Evolutionary conservation across 1,139 yeast genomes (phyloP), one percentile per base, ranked within the genome.

Genomic region (Magnusiomyces tetraspermus): DNA sequence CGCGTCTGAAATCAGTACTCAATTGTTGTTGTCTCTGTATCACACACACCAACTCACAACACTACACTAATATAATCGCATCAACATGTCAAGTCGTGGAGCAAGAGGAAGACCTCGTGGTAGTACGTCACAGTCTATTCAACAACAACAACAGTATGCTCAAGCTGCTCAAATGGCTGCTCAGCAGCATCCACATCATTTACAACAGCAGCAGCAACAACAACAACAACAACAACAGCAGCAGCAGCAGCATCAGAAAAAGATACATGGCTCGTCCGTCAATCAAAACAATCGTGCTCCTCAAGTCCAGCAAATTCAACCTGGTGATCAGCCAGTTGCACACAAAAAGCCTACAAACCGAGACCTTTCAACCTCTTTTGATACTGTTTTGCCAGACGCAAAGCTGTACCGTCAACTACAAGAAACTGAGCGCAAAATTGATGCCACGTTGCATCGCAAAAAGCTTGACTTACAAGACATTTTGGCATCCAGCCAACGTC

Each of bases 391-490:
- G 23, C 95, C 96, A 6, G 90, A 86, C 61, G 81, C 89, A 42
- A 79, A 76, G 19, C 73, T 81, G 52, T 87, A 86, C 68, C 79
- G 84, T 61, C 76, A 79, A 51, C 72, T 92, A 48, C 77, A 79
- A 57, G 89, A 85, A 11, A 86, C 90, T 13, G 98, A 92, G 67
- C 77, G 81, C 56, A 76, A 80, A 56, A 71, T 92, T 46, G 98
- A 92, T 67, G 79, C 92, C 55, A 76, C 86, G 58, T 79, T 88
- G 49, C 80, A 90, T 50, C 79, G 95, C 58, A 90, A 90, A 66
- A 79, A 88, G 55, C 77, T 87, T 53, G 97, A 92, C 62, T 75
- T 89, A 59, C 95, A 88, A 66, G 96, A 92, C 53, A 76, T 82
- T 50, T 53, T 76, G 61, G 65, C 70, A 51, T 70, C 66, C 55